These are phyloP conservation scores for Diplodia corticola DNA, from an alignment of 2,329 filamentous ascomycete species.

Conservation along the genomic window DNA sequence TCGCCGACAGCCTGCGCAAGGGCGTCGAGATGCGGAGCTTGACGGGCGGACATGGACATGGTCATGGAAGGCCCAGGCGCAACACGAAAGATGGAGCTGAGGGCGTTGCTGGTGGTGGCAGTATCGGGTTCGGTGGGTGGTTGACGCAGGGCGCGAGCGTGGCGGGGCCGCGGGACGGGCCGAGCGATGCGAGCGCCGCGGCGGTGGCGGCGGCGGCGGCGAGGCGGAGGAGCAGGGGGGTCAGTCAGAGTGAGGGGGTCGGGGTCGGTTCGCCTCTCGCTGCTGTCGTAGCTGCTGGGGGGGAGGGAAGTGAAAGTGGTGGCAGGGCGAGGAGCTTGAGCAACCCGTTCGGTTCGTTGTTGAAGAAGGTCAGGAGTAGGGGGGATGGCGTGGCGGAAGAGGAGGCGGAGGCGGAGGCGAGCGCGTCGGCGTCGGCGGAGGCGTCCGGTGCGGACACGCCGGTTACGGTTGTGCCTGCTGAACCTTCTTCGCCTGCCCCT, in stretches of 20 bases:
- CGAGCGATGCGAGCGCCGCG: not conserved
- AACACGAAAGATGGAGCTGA: not conserved
- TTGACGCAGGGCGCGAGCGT: not conserved
- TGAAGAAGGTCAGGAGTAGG: constrained; percentile 9
- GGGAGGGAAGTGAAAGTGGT: not conserved
- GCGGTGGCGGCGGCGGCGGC: too few relatives aligned
- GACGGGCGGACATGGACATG: not conserved
- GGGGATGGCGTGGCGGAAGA: not conserved
- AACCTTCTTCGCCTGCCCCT: too few relatives aligned
- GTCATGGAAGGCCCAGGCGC: not conserved
- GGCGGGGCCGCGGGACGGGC: constrained; percentile 9
- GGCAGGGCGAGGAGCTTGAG: constrained; percentile 15
- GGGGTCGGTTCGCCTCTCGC: not conserved
- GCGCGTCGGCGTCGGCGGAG: too few relatives aligned
- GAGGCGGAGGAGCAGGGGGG: not conserved
- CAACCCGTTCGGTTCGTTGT: constrained; percentile 24
- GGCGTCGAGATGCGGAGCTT: constrained; percentile 36
- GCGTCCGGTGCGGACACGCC: too few relatives aligned
- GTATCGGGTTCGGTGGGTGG: not conserved
- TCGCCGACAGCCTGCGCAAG: constrained; percentile 64
- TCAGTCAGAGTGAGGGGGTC: not conserved
- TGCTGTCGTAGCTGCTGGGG: not conserved
- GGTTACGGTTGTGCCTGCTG: too few relatives aligned
- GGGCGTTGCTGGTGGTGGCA: not conserved
- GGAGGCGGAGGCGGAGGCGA: not conserved